These are phyloP conservation scores for Leccinum rimulosum DNA, from an alignment of 768 basidiomycete species.

Conservation along the genomic window DNA sequence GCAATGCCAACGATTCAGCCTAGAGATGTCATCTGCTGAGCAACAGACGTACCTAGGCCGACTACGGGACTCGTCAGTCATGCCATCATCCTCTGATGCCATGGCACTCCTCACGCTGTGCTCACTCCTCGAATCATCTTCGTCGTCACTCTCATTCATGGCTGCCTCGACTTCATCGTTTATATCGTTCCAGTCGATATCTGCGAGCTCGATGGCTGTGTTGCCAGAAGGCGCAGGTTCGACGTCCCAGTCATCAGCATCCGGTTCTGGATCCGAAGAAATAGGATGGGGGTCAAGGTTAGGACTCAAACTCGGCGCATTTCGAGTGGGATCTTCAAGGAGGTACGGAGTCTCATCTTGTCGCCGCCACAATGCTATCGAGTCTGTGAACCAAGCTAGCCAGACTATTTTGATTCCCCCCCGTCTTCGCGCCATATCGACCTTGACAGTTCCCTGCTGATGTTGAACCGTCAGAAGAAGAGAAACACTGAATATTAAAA, in stretches of 20 bases:
- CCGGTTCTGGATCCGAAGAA: constrained; percentile 66
- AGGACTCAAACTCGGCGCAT: constrained; percentile 41
- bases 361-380: constrained; percentile 81
- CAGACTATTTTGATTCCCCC: constrained; percentile 82
- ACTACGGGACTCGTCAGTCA: constrained; percentile 51
- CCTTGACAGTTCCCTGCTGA: constrained; percentile 89
- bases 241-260: constrained; percentile 67
- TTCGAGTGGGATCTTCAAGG: constrained; percentile 54
- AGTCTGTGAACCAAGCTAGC: constrained; percentile 87
- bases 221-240: constrained; percentile 35
- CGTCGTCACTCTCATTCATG: constrained; percentile 76
- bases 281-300: constrained; percentile 48
- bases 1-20: constrained; percentile 6
- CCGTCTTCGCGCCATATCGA: constrained; percentile 75
- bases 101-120: constrained; percentile 42
- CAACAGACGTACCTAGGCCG: constrained; percentile 37
- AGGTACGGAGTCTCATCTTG: constrained; percentile 79
- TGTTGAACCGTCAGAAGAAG: constrained; percentile 2
- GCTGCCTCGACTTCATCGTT: constrained; percentile 87
- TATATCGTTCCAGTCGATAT: constrained; percentile 79
- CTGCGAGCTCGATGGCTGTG: constrained; percentile 46
- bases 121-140: constrained; percentile 37
- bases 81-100: constrained; percentile 47
- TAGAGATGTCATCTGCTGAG: constrained; percentile 21
- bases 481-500: constrained; percentile 3